phyloP scores from a whole-genome alignment of 768 basidiomycete species.

The Naganishia friedmannii region DNA sequence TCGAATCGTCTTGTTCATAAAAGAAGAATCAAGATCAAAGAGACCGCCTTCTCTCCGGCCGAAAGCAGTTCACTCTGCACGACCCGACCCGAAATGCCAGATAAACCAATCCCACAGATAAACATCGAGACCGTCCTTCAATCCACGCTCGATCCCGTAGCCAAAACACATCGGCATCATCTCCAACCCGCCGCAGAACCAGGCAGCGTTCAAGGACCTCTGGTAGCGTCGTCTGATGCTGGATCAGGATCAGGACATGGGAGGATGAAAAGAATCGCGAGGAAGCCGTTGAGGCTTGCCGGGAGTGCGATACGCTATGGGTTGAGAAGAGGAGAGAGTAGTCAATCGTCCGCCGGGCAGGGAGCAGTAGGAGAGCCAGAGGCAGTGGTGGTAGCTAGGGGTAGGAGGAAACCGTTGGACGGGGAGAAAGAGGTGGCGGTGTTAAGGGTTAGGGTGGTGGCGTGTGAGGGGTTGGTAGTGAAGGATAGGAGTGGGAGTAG shows the following conservation, averaged over 20 bases:
- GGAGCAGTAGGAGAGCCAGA: not conserved
- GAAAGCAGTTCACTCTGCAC: not conserved
- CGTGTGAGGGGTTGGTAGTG: slow-evolving; percentile 45
- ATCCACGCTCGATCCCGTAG: slow-evolving; percentile 3
- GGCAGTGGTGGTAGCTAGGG: not conserved
- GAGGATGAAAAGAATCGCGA: not conserved
- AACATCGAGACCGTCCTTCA: slow-evolving; percentile 20
- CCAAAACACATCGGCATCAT: not conserved
- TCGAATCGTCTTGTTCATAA: no score
- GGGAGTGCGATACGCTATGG: not conserved
- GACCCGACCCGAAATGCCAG: not conserved
- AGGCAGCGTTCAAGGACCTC: not conserved
- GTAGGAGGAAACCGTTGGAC: slow-evolving; percentile 40
- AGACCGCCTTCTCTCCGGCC: not conserved
- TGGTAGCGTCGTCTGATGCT: not conserved
- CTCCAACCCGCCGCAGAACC: not conserved
- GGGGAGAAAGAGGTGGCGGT: slow-evolving; percentile 47
- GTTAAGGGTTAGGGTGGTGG: slow-evolving; percentile 48
- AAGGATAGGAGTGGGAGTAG: slow-evolving; percentile 45
- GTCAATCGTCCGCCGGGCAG: not conserved
- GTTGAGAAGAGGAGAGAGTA: not conserved
- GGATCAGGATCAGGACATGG: not conserved
- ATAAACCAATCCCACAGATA: slow-evolving; percentile 1
- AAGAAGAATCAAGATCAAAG: no score
- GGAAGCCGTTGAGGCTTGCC: slow-evolving; percentile 2